phyloP scores from a whole-genome alignment of 345 rosid genomes.

The Lumnitzera racemosa region DNA sequence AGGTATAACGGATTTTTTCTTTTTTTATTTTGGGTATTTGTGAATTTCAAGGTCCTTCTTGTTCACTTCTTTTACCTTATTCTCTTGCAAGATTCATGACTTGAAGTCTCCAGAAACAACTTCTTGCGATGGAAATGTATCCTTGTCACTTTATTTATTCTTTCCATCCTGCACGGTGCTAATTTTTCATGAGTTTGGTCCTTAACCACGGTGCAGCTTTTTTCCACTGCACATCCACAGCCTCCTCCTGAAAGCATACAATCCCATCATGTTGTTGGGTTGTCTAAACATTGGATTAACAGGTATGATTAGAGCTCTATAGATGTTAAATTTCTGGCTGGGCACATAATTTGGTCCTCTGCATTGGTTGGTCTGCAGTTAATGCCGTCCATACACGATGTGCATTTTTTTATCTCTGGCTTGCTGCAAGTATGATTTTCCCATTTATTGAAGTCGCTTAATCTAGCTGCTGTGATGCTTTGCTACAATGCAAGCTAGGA shows the following conservation, averaged over 20 bases:
- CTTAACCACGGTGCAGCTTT: slow-evolving; percentile 53
- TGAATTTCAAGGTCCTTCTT: slow-evolving; percentile 10
- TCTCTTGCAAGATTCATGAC: slow-evolving; percentile 58
- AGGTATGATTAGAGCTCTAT: slow-evolving; percentile 31
- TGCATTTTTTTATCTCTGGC: not conserved
- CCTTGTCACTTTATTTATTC: slow-evolving; percentile 26
- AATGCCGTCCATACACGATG: not conserved
- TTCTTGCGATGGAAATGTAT: slow-evolving; percentile 50
- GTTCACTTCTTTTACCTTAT: slow-evolving; percentile 15
- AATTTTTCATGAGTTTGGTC: slow-evolving; percentile 24
- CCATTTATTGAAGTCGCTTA: too few relatives aligned
- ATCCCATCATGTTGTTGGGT: slow-evolving; percentile 32
- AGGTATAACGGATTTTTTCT: slow-evolving; percentile 31
- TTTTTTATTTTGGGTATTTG: not conserved
- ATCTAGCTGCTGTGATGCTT: too few relatives aligned
- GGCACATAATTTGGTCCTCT: not conserved
- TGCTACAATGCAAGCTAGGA: too few relatives aligned
- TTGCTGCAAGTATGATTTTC: not conserved
- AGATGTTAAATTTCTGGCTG: not conserved
- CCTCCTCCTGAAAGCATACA: slow-evolving; percentile 18
- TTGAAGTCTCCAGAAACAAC: slow-evolving; percentile 50
- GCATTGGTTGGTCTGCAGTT: not conserved
- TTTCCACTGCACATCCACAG: slow-evolving; percentile 34
- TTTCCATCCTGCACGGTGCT: not conserved
- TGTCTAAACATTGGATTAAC: slow-evolving; percentile 63